Percentiles rank a stretch among this genome's conserved stretches.
These are phyloP conservation scores for Aureobasidium zeae DNA, from an alignment of 2,329 filamentous ascomycete genomes.

Conservation along the genomic window DNA sequence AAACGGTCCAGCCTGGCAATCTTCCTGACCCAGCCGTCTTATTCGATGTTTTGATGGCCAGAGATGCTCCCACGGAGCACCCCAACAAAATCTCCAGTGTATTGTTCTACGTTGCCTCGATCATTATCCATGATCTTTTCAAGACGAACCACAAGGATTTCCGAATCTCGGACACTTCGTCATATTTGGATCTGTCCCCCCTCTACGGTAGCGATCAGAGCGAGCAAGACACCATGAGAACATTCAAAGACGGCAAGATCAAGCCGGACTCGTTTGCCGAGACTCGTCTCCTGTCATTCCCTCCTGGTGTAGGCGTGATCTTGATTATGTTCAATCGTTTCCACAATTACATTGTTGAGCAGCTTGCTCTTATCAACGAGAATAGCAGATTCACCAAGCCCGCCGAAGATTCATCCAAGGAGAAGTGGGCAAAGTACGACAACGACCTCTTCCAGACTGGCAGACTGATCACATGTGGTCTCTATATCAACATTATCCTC, in stretches of 20 bases:
- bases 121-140: constrained; percentile 56
- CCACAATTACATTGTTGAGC: constrained; percentile 76
- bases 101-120: constrained; percentile 64
- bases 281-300: constrained; percentile 55
- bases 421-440: constrained; percentile 29
- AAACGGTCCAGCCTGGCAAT: constrained; percentile 47
- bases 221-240: constrained; percentile 57
- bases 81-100: constrained; percentile 65
- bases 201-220: constrained; percentile 62
- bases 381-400: constrained; percentile 66
- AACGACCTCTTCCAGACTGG: constrained; percentile 45
- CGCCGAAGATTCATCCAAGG: constrained; percentile 36
- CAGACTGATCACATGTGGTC: constrained; percentile 43
- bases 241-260: constrained; percentile 56
- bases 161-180: constrained; percentile 58
- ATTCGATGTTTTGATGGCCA: constrained; percentile 59
- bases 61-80: constrained; percentile 54
- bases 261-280: constrained; percentile 64
- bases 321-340: constrained; percentile 63
- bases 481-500: constrained; percentile 46
- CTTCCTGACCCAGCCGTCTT: constrained; percentile 57
- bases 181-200: constrained; percentile 64
- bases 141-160: constrained; percentile 54
- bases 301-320: constrained; percentile 58
- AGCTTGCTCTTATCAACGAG: constrained; percentile 80